Evolutionary conservation across 202 grass and related monocot genomes (phyloP).

Genomic region (Panicum hallii): DNA sequence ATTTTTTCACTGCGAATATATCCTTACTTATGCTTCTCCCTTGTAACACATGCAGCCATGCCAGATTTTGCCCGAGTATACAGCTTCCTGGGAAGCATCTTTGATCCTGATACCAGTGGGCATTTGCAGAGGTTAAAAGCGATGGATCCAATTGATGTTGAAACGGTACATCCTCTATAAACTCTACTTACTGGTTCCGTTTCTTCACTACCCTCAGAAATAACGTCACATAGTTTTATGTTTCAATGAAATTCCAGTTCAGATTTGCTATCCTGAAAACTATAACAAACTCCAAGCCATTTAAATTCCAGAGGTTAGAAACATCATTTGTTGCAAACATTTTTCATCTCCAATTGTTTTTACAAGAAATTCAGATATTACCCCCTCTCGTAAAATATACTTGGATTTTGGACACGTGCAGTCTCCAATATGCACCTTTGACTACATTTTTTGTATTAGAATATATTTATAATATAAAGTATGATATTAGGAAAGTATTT

Average conservation of each 20-base stretch:
- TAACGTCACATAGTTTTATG: background rate
- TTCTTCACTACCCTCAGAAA: background rate
- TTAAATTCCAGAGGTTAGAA: background rate
- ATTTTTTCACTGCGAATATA: slow-evolving; percentile 28
- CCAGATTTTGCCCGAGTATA: slow-evolving; percentile 92
- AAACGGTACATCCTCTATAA: slow-evolving; percentile 60
- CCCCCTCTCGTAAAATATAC: background rate
- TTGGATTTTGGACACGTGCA: background rate
- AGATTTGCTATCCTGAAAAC: slow-evolving; percentile 8
- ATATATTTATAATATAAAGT: background rate
- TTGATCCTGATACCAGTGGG: slow-evolving; percentile 79
- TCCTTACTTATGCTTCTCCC: slow-evolving; percentile 38
- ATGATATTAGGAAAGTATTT: background rate
- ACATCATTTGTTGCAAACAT: background rate
- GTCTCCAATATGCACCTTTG: background rate
- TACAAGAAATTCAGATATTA: slow-evolving; percentile 3
- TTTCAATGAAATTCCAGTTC: background rate
- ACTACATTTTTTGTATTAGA: background rate
- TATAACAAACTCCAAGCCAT: background rate
- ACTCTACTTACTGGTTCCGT: background rate
- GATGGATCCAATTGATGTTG: slow-evolving; percentile 89
- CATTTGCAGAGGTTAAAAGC: slow-evolving; percentile 89
- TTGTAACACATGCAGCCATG: slow-evolving; percentile 61
- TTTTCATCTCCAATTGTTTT: background rate
- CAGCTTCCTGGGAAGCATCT: slow-evolving; percentile 84